Conservation (phyloP, 2,329 filamentous ascomycete genomes). For the Dothistroma septosporum region DNA sequence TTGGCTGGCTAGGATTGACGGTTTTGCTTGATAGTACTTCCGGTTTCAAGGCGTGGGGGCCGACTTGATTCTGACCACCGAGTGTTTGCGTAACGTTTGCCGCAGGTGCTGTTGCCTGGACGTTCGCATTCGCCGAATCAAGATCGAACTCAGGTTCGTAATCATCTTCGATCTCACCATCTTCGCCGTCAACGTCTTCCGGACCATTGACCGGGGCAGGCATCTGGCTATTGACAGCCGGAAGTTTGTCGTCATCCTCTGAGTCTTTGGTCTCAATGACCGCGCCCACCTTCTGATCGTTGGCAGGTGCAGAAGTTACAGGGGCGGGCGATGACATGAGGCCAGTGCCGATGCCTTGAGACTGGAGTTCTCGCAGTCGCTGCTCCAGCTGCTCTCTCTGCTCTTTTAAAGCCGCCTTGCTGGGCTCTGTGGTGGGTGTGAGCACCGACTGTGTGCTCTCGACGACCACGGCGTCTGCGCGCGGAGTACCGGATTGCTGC, state of each 20-base stretch:
- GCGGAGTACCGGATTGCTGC: not conserved
- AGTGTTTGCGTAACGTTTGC: not conserved
- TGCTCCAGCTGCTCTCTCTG: not conserved
- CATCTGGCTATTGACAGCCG: not conserved
- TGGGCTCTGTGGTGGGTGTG: not conserved
- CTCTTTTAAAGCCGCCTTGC: not conserved
- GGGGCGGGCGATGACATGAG: not conserved
- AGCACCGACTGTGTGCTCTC: not conserved
- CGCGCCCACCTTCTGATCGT: not conserved
- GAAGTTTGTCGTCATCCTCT: not conserved
- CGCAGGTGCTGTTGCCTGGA: not conserved
- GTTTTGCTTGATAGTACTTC: not conserved
- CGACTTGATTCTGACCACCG: not conserved
- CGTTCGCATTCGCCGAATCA: not conserved
- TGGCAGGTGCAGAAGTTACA: not conserved
- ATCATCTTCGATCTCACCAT: conserved; percentile 16
- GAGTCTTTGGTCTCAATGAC: not conserved
- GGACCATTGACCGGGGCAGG: not conserved
- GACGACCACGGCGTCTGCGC: not conserved
- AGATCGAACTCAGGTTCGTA: conserved; percentile 9
- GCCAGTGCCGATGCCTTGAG: not conserved
- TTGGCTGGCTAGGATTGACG: not conserved
- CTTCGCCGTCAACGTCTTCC: conserved; percentile 7
- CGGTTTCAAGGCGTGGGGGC: not conserved
- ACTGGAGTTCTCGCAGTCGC: conserved; percentile 1